Base-by-base conservation (phyloP, 2,329 filamentous ascomycete genomes). In the Endothia cerciana region DNA sequence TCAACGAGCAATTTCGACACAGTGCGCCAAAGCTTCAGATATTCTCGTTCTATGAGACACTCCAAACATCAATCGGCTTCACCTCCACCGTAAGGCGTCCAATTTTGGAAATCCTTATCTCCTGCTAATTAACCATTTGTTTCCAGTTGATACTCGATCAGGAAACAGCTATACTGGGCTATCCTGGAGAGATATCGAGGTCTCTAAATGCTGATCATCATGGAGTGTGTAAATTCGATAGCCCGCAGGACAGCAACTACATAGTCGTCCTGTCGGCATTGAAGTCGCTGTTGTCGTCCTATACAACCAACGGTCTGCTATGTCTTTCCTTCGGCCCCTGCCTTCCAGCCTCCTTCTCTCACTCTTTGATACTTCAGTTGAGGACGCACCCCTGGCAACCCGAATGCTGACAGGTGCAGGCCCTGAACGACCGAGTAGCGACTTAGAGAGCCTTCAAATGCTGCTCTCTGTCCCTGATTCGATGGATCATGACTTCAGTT, bases 211-310 rank as follows among this genome's bases (percentile, higher is more conserved):
- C 45, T 25, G 45, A 49, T 25, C 45, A 49, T 49, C 45, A 49
- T 15, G 45, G 45, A 4, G 45, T 49, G 45, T 49, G 45, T 5
- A 49, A 49, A 22, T 49, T 49, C 13, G 45, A 49, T 25, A 25
- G 45, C n/a, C 45, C 45, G 13, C n/a, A 49, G n/a, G 45, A 49
- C 13, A 49, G n/a, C 45, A 49, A 49, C 13, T 49, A 49, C 45
- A 11, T 6, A 1, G 45, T 49, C 4, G 45, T 49, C 1, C n/a
- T 49, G 10, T 49, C 45, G 10, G 45, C 45, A 2, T 49, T 49
- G 4, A 49, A 49, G 10, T 49, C 45, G 3, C 22, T 49, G 22
- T 22, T 49, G 22, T 49, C 45, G 3, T 25, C 22, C 4, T 49
- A 49, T 49, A 49, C 22, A 6, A 25, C 13, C n/a, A 10, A 49